Percentiles rank a stretch among this genome's conserved stretches.
phyloP scores from a whole-genome alignment of 352 stramenopile genomes.

The Peronospora belbahrii region DNA sequence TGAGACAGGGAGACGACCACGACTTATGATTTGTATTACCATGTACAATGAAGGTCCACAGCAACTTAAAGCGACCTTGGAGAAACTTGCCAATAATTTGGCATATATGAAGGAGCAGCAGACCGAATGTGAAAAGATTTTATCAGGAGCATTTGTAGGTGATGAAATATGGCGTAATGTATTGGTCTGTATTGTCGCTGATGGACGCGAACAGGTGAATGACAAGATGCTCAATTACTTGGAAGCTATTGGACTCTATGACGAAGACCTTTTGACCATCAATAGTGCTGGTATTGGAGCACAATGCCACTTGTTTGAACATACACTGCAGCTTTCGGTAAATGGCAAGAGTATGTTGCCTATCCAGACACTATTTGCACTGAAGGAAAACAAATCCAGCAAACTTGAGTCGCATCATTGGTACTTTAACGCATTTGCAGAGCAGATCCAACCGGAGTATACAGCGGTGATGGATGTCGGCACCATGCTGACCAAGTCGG shows the following conservation, averaged over 20 bases:
- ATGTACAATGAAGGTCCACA: slow-evolving; percentile 78
- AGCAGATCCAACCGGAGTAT: slow-evolving; percentile 79
- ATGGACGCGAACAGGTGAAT: slow-evolving; percentile 68
- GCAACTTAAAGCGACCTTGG: slow-evolving; percentile 62
- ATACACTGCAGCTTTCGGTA: slow-evolving; percentile 68
- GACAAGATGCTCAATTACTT: slow-evolving; percentile 81
- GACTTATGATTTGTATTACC: slow-evolving; percentile 82
- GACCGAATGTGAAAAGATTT: slow-evolving; percentile 21
- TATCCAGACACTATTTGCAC: slow-evolving; percentile 68
- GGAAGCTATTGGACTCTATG: slow-evolving; percentile 61
- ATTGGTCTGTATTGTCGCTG: slow-evolving; percentile 69
- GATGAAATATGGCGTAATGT: slow-evolving; percentile 80
- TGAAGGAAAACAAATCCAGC: slow-evolving; percentile 77
- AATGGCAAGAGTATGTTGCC: slow-evolving; percentile 64
- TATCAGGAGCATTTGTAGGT: slow-evolving; percentile 40
- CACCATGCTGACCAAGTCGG: slow-evolving; percentile 73
- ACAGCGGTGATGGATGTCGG: slow-evolving; percentile 81
- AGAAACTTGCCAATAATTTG: slow-evolving; percentile 82
- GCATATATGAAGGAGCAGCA: slow-evolving; percentile 53
- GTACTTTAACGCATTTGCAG: slow-evolving; percentile 77
- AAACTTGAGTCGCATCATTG: slow-evolving; percentile 84
- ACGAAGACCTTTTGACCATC: slow-evolving; percentile 81
- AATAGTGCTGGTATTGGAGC: slow-evolving; percentile 75
- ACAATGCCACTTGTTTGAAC: slow-evolving; percentile 81
- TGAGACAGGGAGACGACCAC: slow-evolving; percentile 55